Conservation (phyloP, 139 green algal genomes). For the Coelastrella sp. region DNA sequence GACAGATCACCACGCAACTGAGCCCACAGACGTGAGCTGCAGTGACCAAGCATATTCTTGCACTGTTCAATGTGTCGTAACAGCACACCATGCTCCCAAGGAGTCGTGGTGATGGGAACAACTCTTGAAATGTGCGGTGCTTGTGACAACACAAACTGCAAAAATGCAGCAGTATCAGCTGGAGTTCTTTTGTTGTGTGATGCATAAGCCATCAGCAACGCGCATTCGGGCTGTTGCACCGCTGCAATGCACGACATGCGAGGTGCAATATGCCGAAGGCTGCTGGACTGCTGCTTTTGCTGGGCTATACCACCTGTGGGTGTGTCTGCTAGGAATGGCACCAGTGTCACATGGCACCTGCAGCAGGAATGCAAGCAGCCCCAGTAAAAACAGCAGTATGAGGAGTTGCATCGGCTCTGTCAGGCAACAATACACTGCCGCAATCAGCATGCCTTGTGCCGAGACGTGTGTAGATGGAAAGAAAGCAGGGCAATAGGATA, state of each 20-base stretch:
- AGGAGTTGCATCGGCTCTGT: background rate
- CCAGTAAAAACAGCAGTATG: background rate
- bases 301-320: background rate
- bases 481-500: too few relatives aligned
- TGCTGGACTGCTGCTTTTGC: background rate
- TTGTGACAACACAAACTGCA: background rate
- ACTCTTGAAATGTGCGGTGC: background rate
- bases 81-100: background rate
- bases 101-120: background rate
- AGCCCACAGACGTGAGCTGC: background rate
- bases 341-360: background rate
- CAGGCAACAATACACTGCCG: background rate
- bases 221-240: background rate
- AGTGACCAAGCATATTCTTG: background rate
- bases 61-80: background rate
- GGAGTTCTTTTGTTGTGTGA: background rate
- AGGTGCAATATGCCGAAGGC: background rate
- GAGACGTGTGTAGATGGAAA: too few relatives aligned
- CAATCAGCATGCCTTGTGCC: too few relatives aligned
- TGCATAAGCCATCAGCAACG: background rate
- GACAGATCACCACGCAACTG: background rate
- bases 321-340: background rate
- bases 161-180: background rate
- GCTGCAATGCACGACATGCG: background rate
- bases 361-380: too few relatives aligned